phyloP scores from a whole-genome alignment of 2,329 filamentous ascomycete genomes.

The Aspergillus candidus region DNA sequence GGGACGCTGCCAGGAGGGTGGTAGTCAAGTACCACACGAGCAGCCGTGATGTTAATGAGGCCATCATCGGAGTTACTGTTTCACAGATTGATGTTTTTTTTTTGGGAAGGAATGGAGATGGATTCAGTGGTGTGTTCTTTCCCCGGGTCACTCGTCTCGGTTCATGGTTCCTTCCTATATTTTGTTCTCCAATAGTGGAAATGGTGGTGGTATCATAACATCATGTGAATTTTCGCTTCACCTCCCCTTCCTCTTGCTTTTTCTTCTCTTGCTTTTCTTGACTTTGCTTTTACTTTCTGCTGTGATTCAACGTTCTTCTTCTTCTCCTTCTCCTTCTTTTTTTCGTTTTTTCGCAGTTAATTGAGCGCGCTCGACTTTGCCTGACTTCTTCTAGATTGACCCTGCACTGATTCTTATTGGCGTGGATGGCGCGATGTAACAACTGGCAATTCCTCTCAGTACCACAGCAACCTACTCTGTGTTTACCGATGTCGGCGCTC shows the following conservation, averaged over 20 bases:
- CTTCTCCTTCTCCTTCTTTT: neutral
- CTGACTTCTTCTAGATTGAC: slow-evolving; percentile 16
- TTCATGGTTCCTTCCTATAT: slow-evolving; percentile 41
- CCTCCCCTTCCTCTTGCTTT: neutral
- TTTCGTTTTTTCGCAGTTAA: neutral
- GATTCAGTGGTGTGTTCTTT: slow-evolving; percentile 41
- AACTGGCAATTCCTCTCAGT: slow-evolving; percentile 42
- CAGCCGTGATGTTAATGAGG: slow-evolving; percentile 34
- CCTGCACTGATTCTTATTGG: slow-evolving; percentile 41
- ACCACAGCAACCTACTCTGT: slow-evolving; percentile 43
- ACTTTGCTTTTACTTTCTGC: too few relatives aligned
- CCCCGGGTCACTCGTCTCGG: slow-evolving; percentile 41
- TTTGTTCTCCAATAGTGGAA: slow-evolving; percentile 45
- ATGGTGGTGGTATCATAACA: slow-evolving; percentile 43
- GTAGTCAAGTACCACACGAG: slow-evolving; percentile 41
- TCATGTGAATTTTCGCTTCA: slow-evolving; percentile 30
- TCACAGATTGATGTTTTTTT: slow-evolving; percentile 43
- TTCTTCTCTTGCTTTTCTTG: neutral
- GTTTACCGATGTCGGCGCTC: slow-evolving; percentile 40
- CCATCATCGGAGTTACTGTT: slow-evolving; percentile 39
- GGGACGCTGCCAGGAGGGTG: slow-evolving; percentile 27
- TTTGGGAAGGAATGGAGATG: slow-evolving; percentile 33
- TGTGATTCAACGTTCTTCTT: too few relatives aligned
- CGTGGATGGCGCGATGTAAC: slow-evolving; percentile 31
- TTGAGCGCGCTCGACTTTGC: too few relatives aligned